These are phyloP conservation scores for Hanseniaspora vineae DNA, from an alignment of 805 yeast genomes.

Conservation along the genomic window DNA sequence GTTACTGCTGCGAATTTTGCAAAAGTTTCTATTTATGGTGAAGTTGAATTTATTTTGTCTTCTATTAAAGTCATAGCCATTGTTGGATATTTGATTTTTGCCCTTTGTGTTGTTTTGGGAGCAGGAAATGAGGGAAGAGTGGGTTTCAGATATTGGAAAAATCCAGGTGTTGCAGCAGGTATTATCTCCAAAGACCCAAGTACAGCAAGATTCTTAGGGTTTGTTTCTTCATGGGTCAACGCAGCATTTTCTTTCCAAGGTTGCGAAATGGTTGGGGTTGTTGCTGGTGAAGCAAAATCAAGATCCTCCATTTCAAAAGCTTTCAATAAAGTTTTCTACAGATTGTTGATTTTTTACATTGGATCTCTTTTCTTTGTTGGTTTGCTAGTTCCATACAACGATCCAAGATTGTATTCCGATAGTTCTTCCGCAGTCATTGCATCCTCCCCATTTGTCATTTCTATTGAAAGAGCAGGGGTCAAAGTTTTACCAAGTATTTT, in stretches of 20 bases:
- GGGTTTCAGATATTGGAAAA: slow-evolving; percentile 71
- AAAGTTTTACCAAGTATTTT: slow-evolving; percentile 53
- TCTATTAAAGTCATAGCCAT: slow-evolving; percentile 54
- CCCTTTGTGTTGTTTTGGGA: slow-evolving; percentile 62
- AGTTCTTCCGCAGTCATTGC: slow-evolving; percentile 28
- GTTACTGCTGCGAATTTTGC: slow-evolving; percentile 42
- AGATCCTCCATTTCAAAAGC: slow-evolving; percentile 60
- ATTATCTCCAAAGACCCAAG: slow-evolving; percentile 32
- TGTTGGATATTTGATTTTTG: slow-evolving; percentile 56
- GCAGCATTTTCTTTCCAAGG: slow-evolving; percentile 80
- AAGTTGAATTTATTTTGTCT: slow-evolving; percentile 65
- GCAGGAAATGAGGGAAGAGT: slow-evolving; percentile 58
- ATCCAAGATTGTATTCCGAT: slow-evolving; percentile 32
- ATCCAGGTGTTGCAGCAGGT: slow-evolving; percentile 71
- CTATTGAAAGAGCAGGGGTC: slow-evolving; percentile 58
- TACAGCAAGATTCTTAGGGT: slow-evolving; percentile 53
- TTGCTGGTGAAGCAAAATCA: slow-evolving; percentile 67
- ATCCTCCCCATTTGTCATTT: slow-evolving; percentile 61
- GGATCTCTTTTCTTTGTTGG: slow-evolving; percentile 57
- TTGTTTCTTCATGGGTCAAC: slow-evolving; percentile 54
- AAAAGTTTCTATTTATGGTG: slow-evolving; percentile 64
- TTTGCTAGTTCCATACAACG: slow-evolving; percentile 55
- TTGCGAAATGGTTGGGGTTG: slow-evolving; percentile 61
- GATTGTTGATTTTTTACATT: slow-evolving; percentile 57
- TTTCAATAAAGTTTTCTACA: slow-evolving; percentile 50